These are phyloP conservation scores for Harringtonia lauricola DNA, from an alignment of 2,329 filamentous ascomycete genomes.

Conservation along the genomic window DNA sequence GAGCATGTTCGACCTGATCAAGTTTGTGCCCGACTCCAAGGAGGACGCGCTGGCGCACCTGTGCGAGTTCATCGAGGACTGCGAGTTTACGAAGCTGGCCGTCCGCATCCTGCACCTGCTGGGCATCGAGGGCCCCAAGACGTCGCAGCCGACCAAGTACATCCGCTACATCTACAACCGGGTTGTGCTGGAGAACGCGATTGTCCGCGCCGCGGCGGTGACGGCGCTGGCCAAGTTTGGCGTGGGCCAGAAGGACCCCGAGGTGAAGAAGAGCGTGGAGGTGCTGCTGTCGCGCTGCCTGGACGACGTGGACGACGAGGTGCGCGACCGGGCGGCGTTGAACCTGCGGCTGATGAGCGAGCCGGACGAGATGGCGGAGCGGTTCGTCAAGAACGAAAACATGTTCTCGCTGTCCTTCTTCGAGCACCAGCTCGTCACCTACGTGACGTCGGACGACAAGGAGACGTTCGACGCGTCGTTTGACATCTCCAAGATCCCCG, in stretches of 20 bases:
- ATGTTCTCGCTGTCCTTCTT: slow-evolving; percentile 94
- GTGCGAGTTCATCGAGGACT: slow-evolving; percentile 98
- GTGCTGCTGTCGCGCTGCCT: slow-evolving; percentile 88
- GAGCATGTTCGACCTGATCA: slow-evolving; percentile 98
- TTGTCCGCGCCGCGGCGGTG: slow-evolving; percentile 88
- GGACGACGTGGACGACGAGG: slow-evolving; percentile 96
- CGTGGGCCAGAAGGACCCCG: slow-evolving; percentile 88
- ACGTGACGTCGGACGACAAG: slow-evolving; percentile 87
- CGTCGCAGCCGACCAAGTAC: slow-evolving; percentile 92
- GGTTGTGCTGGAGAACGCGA: slow-evolving; percentile 92
- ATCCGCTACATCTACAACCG: slow-evolving; percentile 99
- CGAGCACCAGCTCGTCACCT: slow-evolving; percentile 95
- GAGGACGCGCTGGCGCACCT: slow-evolving; percentile 81
- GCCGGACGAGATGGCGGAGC: slow-evolving; percentile 73
- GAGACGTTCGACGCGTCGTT: slow-evolving; percentile 76
- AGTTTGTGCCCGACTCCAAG: slow-evolving; percentile 86
- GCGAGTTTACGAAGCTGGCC: slow-evolving; percentile 95
- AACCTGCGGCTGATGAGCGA: slow-evolving; percentile 89
- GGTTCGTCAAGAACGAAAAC: slow-evolving; percentile 91
- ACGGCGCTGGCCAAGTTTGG: slow-evolving; percentile 96
- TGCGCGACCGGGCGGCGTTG: slow-evolving; percentile 86
- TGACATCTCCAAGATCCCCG: slow-evolving; percentile 80
- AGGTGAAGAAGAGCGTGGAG: slow-evolving; percentile 91
- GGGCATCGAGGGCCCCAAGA: slow-evolving; percentile 89
- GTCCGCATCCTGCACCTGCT: slow-evolving; percentile 91